Base-by-base conservation (phyloP, 2,329 filamentous ascomycete genomes). In the Colletotrichum eremochloae region DNA sequence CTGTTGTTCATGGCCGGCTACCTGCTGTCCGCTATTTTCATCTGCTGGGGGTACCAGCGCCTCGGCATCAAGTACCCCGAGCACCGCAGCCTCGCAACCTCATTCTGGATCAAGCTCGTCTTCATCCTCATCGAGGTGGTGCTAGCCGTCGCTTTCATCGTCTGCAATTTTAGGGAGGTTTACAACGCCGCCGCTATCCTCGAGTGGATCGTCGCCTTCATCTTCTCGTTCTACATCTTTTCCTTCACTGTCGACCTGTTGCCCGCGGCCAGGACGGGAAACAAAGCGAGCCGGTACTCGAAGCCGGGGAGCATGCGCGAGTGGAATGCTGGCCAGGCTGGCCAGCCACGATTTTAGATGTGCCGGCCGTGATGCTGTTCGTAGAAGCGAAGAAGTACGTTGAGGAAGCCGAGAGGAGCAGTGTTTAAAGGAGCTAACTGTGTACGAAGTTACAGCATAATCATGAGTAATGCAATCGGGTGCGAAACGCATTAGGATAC, bases 31-130 rank as follows among this genome's bases (percentile, higher is more conserved):
- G 95, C 96, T 68, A 88, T 98, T 76, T 96, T 95, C 82, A 93
- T 96, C 75, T 98, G 95, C 85, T 91, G 90, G 84, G 95, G 98
- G 81, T 98, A 97, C 81, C 92, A 96, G 78, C 91, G 94, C 2
- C 87, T 98, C 1, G 94, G 95, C 24, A 60, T 74, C 89, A 86
- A 92, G 80, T 94, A 95, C 84, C 92, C 92, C 74, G 84, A 95
- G 72, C 89, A 96, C 82, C 88, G 87, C 67, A 84, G 96, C 75
- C 88, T 99, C 14, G 89, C 91, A 60, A 81, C 87, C 72, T 96
- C 93, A 68, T 98, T 98, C 86, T 95, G 91, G 89, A 86, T 96
- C 79, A 99, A 99, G 83, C 87, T 97, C 38, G 75, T 81, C 71
- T 98, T 99, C 82, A 92, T 98, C 79, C 78, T 98, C 68, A 79